These are phyloP conservation scores for Tuber umbilicatum DNA, from an alignment of 495 filamentous ascomycete species.

Conservation along the genomic window DNA sequence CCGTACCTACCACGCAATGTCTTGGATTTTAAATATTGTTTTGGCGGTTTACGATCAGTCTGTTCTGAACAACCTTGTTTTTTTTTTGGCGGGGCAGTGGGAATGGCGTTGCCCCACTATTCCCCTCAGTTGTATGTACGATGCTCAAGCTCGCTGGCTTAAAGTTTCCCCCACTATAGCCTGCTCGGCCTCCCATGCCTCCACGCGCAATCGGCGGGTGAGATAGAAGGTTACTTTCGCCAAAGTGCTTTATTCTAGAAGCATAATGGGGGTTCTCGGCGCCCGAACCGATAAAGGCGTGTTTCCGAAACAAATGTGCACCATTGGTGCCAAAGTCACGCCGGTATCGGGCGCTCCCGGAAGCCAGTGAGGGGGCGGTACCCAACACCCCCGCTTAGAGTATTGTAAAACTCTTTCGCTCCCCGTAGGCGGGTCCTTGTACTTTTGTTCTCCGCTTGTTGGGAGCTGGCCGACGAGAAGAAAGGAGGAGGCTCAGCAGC, in stretches of 20 bases:
- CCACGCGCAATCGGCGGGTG: not conserved
- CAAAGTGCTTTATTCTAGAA: not conserved
- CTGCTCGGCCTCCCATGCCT: too few relatives aligned
- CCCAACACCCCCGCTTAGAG: not conserved
- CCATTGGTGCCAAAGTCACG: not conserved
- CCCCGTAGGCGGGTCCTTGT: not conserved
- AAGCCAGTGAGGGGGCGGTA: not conserved
- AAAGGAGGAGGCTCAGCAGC: too few relatives aligned
- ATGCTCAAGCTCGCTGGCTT: too few relatives aligned
- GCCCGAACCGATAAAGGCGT: not conserved
- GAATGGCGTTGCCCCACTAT: too few relatives aligned
- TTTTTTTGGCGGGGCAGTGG: too few relatives aligned
- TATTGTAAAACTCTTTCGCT: not conserved
- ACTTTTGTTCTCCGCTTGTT: not conserved
- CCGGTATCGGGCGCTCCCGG: not conserved
- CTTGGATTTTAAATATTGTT: too few relatives aligned
- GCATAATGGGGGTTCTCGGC: not conserved
- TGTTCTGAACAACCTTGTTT: too few relatives aligned
- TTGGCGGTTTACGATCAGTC: too few relatives aligned
- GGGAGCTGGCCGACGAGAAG: not conserved
- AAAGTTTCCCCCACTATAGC: too few relatives aligned
- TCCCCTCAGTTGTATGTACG: too few relatives aligned
- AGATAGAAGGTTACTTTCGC: not conserved
- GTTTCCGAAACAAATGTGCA: not conserved
- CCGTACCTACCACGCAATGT: too few relatives aligned